Evolutionary conservation across 129 eudicot genomes (phyloP), one percentile per base, ranked within the genome.

Genomic region (Flaveria linearis): DNA sequence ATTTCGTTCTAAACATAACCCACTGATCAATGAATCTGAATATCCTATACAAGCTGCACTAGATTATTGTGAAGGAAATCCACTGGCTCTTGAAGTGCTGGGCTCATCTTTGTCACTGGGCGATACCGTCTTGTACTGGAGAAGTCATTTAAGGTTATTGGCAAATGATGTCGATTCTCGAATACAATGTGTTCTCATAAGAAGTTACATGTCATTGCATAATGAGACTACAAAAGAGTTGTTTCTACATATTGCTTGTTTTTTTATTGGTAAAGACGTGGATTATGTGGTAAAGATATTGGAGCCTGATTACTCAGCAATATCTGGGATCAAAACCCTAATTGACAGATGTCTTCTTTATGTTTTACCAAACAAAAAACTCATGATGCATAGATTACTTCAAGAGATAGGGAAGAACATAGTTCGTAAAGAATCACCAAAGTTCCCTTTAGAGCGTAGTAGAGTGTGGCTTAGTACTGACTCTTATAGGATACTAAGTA

Each of bases 211-310:
- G 43, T 58, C 73, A 3, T 61, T 82, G 51, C 74, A 51, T 9
- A 22, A 76, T 26, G 53, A 62, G n/a, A 41, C 78, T 5, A 74
- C 65, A 12, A 78, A 73, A 73, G 73, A 65, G 68, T 73, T 83
- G 57, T 83, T 83, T 53, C 58, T 83, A 46, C 76, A 83, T 41
- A 84, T 84, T 64, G 82, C 85, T 73, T 84, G 85, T 73, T 84
- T 84, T 64, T 84, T 80, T 72, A 68, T 76, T 50, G 82, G 85
- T 7, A 61, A 45, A 52, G 71, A 77, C 46, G 41, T 15, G 46
- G 82, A 81, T 43, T 58, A 70, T 10, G 64, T 68, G n/a, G 63
- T 26, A 20, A 56, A 41, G 20, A 72, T 80, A 69, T 51, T 83
- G 39, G 80, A 68, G 71, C 50, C 2, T 36, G 80, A 53, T 60